Percentiles rank a stretch among this genome's conserved stretches.
Evolutionary conservation across 345 rosid species (phyloP).

Genomic region (Mangifera indica): DNA sequence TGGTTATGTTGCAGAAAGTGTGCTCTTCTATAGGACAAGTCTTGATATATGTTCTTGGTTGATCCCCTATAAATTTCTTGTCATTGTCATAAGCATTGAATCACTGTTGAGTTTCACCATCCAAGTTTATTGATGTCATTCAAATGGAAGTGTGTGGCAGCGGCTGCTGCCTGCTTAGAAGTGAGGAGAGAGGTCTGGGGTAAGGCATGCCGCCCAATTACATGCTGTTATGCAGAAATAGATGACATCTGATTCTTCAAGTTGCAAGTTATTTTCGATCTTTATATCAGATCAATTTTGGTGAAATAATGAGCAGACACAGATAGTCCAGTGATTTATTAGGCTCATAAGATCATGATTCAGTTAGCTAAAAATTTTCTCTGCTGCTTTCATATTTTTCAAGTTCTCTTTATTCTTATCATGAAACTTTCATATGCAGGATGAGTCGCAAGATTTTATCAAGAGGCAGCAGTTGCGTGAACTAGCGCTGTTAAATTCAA

Average conservation of each 20-base stretch:
- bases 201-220: not conserved
- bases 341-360: not conserved
- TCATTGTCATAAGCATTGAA: not conserved
- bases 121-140: not conserved
- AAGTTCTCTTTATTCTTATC: too few species aligned
- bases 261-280: not conserved
- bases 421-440: slow-evolving; percentile 43
- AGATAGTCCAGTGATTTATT: not conserved
- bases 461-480: slow-evolving; percentile 97
- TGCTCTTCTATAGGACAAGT: not conserved
- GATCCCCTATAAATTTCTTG: not conserved
- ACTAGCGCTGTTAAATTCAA: slow-evolving; percentile 85
- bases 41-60: not conserved
- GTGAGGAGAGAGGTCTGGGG: slow-evolving; percentile 1
- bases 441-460: slow-evolving; percentile 89
- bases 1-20: not conserved
- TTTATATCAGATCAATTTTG: not conserved
- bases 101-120: slow-evolving; percentile 8
- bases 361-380: not conserved
- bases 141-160: not conserved
- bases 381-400: not conserved
- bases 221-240: not conserved
- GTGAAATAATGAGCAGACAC: slow-evolving; percentile 4
- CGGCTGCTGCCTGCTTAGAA: not conserved
- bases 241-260: not conserved